Percentiles rank a stretch among this genome's conserved stretches.
phyloP scores from a whole-genome alignment of 75 land plant species.

The Isoetes taiwanensis region DNA sequence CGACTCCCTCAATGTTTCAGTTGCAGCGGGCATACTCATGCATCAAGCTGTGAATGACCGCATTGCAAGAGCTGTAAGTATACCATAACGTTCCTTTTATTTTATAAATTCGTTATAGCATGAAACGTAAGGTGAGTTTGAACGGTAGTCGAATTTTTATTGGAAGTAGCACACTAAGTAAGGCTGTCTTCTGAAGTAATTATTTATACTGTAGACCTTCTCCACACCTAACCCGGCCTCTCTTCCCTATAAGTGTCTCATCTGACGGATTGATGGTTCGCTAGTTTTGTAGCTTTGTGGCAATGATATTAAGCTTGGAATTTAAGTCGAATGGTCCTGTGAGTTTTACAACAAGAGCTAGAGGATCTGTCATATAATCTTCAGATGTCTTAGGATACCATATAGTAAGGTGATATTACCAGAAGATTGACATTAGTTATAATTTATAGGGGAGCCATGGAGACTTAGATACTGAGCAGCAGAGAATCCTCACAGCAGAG shows the following conservation, averaged over 20 bases:
- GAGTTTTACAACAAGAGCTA: neutral
- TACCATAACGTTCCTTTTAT: neutral
- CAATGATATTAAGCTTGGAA: neutral
- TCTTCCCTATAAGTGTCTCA: neutral
- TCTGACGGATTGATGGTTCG: neutral
- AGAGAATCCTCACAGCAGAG: slow-evolving; percentile 65
- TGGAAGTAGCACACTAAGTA: too few species aligned
- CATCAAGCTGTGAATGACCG: slow-evolving; percentile 79
- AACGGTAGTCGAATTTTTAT: neutral
- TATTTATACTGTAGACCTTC: neutral
- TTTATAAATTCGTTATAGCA: neutral
- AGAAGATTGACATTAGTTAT: neutral
- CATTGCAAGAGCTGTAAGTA: slow-evolving; percentile 47
- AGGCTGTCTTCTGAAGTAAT: neutral
- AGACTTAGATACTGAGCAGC: slow-evolving; percentile 51
- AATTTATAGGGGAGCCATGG: slow-evolving; percentile 64
- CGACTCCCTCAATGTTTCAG: slow-evolving; percentile 95
- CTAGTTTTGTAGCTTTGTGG: neutral
- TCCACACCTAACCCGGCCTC: too few species aligned
- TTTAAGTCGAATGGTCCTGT: neutral
- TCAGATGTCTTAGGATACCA: too few species aligned
- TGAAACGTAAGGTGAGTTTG: neutral
- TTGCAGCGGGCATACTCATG: slow-evolving; percentile 95
- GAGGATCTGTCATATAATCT: neutral
- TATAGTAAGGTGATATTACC: too few species aligned